Conservation (phyloP, 139 green algal genomes). For the Picochlorum costavermella region DNA sequence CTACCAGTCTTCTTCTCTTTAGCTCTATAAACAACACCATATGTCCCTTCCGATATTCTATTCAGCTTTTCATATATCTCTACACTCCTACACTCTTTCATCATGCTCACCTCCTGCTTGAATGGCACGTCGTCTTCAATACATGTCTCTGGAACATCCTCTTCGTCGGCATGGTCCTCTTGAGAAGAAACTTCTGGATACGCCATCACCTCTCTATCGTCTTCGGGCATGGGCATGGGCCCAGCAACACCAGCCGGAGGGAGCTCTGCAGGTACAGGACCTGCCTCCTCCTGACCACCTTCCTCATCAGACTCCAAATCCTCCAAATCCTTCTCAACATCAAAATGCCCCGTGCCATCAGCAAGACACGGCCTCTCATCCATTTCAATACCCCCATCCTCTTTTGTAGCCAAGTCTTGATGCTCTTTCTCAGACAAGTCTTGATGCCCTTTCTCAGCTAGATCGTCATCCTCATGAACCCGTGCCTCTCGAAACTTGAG, state of each 20-base stretch:
- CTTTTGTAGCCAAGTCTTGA: not conserved
- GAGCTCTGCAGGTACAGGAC: no score
- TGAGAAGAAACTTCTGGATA: no score
- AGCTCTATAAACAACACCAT: conserved; percentile 83
- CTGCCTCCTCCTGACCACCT: not conserved
- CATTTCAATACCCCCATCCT: not conserved
- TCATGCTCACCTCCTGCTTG: conserved; percentile 29
- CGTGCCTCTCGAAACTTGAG: conserved; percentile 14
- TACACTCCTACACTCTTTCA: conserved; percentile 72
- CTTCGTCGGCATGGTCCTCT: no score
- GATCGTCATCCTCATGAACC: not conserved
- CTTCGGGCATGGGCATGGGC: no score
- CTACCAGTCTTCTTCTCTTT: conserved; percentile 57
- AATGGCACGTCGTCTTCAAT: not conserved
- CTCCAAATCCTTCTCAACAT: not conserved
- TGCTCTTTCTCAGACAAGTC: not conserved
- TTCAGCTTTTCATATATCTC: conserved; percentile 79
- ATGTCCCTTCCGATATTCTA: conserved; percentile 77
- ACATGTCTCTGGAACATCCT: not conserved
- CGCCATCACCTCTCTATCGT: no score
- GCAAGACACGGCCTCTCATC: not conserved
- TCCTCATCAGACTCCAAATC: conserved; percentile 1
- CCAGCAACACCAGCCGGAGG: no score
- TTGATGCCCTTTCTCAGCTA: not conserved
- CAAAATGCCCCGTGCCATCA: not conserved